Evolutionary conservation across 2,329 filamentous ascomycete species (phyloP).

Genomic region (Dryadomyces sulphureus): DNA sequence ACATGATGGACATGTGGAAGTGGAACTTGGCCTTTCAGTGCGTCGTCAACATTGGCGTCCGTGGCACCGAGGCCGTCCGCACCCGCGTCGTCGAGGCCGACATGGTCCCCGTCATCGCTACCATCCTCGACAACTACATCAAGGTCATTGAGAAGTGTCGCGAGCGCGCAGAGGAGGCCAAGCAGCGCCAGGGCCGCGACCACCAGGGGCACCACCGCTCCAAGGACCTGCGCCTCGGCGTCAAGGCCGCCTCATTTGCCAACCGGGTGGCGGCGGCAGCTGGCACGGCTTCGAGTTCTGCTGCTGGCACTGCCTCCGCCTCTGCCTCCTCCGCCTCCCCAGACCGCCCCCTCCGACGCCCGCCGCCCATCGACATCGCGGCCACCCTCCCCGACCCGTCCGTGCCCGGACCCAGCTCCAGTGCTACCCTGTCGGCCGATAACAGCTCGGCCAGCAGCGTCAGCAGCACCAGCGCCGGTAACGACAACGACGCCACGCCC

Average conservation of each 20-base stretch:
- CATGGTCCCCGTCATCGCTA: conserved; percentile 97
- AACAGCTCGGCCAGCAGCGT: background rate
- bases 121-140: conserved; percentile 96
- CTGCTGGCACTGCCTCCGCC: too few species aligned
- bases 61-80: conserved; percentile 84
- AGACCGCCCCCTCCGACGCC: conserved; percentile 33
- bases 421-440: background rate
- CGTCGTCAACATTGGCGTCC: conserved; percentile 95
- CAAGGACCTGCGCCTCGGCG: conserved; percentile 31
- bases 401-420: conserved; percentile 1
- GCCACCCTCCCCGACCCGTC: conserved; percentile 32
- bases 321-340: background rate
- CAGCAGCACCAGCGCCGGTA: background rate
- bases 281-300: conserved; percentile 41
- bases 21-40: conserved; percentile 99
- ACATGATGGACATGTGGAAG: conserved; percentile 99
- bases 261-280: conserved; percentile 22
- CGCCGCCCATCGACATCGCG: conserved; percentile 70
- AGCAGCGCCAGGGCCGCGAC: conserved; percentile 49
- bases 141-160: conserved; percentile 87
- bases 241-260: conserved; percentile 37
- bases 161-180: conserved; percentile 71
- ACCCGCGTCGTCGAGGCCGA: conserved; percentile 95
- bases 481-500: conserved; percentile 39
- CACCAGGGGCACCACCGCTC: conserved; percentile 34